Evolutionary conservation across 345 rosid species (phyloP), one percentile per base, ranked within the genome.

Genomic region (Arabis alpina): DNA sequence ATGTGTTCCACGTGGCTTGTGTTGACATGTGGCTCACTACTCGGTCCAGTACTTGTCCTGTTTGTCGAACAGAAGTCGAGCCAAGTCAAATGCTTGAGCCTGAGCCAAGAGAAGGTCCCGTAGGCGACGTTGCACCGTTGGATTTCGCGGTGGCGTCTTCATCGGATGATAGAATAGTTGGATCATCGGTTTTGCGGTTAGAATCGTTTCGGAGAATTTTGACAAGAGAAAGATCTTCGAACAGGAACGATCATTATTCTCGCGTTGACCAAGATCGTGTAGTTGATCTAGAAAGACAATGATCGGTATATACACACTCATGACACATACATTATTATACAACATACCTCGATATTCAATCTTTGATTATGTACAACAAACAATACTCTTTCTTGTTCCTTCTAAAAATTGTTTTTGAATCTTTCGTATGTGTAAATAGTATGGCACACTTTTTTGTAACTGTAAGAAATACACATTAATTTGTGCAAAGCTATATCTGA

Each of bases 21-120:
- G 77, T 92, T 6, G 91, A 92, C 64, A 76, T 66, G 52, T 92
- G 96, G 98, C 56, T 92, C 32, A 40, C 76, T 43, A 74, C 84
- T 4, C 83, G 58, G 11, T 76, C 95, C 13, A 19, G 23, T 19
- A 89, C 86, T 0, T 89, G 98, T 62, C 98, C 98, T 0, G 68
- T 89, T 56, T 92, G 98, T 76, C 84, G 98, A 3, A 68, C 84
- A 1, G 94, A 85, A 74, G 98, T 82, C n/a, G 81, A 81, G 84
- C 96, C 96, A 2, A 39, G 71, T 76, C 67, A 59, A 59, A 79
- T 36, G 63, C 88, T 82, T 62, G 78, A 61, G 66, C 86, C 91
- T 1, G 85, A 79, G 74, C 80, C 84, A 7, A 67, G 82, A 12
- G 86, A 79, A 75, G 73, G 80, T 4, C 80, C 80, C 0, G 61